A percentile compares a stretch with the other conserved stretches of the same genome.
Evolutionary conservation across 495 filamentous ascomycete genomes (phyloP).

Genomic region (Glonium stellatum): DNA sequence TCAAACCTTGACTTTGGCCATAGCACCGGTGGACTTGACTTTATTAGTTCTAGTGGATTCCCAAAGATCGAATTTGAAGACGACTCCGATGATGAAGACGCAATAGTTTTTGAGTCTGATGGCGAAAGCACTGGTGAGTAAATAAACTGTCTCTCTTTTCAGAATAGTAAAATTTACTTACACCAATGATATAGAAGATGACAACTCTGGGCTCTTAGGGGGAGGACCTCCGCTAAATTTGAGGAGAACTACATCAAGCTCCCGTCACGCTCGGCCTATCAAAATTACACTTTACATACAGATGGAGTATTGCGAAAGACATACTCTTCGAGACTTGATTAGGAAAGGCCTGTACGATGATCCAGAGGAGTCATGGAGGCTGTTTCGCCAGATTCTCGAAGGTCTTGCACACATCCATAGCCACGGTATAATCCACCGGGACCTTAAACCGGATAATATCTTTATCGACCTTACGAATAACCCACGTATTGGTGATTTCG

Average conservation of each 20-base stretch:
- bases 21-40: constrained; percentile 76
- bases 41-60: constrained; percentile 82
- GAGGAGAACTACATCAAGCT: constrained; percentile 23
- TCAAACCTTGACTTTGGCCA: constrained; percentile 55
- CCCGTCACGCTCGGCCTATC: constrained; percentile 32
- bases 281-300: constrained; percentile 69
- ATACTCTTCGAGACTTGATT: constrained; percentile 90
- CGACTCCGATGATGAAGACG: constrained; percentile 48
- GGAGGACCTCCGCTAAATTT: not conserved
- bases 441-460: constrained; percentile 96
- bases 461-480: constrained; percentile 89
- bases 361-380: constrained; percentile 72
- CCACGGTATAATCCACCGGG: constrained; percentile 88
- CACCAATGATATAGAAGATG: not conserved
- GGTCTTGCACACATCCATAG: constrained; percentile 85
- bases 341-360: constrained; percentile 64
- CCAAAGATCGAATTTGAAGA: constrained; percentile 72
- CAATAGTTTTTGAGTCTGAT: constrained; percentile 14
- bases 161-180: not conserved
- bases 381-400: constrained; percentile 87
- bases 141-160: not conserved
- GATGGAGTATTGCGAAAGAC: constrained; percentile 97
- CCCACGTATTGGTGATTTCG: constrained; percentile 94
- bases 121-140: constrained; percentile 19
- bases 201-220: constrained; percentile 5